Evolutionary conservation across 495 filamentous ascomycete genomes (phyloP).

Genomic region (Talaromyces thailandensis): DNA sequence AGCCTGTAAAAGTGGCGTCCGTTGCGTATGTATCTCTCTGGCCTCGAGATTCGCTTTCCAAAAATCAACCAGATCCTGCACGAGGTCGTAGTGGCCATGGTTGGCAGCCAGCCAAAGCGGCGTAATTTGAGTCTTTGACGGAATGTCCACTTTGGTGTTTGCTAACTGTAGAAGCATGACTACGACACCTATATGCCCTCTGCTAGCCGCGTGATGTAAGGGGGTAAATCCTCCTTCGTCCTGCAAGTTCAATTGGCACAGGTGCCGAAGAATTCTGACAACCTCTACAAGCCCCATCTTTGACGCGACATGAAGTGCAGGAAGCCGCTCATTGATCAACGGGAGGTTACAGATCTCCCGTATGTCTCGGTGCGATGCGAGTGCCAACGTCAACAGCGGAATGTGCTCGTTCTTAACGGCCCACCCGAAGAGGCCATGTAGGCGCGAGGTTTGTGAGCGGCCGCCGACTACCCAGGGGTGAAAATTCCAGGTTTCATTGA

Average conservation of each 20-base stretch:
- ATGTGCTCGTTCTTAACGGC: background rate
- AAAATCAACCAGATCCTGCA: background rate
- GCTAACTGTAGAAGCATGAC: background rate
- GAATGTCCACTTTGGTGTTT: background rate
- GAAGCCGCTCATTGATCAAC: background rate
- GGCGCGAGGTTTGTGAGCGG: slow-evolving; percentile 11
- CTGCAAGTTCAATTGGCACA: background rate
- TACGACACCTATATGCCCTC: background rate
- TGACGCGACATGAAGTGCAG: background rate
- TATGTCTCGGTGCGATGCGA: background rate
- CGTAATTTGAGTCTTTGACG: background rate
- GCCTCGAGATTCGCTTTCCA: background rate
- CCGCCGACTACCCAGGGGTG: slow-evolving; percentile 16
- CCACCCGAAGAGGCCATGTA: slow-evolving; percentile 8
- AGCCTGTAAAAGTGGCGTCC: background rate
- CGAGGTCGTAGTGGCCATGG: background rate
- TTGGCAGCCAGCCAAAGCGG: background rate
- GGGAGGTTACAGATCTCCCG: background rate
- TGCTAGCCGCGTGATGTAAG: background rate
- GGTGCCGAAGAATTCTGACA: background rate
- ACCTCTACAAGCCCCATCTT: background rate
- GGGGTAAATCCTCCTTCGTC: background rate
- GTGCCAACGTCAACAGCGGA: background rate
- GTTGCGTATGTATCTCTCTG: background rate
- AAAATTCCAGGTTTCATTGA: slow-evolving; percentile 18